Evolutionary conservation across 768 basidiomycete genomes (phyloP), one percentile per base, ranked within the genome.

Genomic region (Dacryopinax primogenitus): DNA sequence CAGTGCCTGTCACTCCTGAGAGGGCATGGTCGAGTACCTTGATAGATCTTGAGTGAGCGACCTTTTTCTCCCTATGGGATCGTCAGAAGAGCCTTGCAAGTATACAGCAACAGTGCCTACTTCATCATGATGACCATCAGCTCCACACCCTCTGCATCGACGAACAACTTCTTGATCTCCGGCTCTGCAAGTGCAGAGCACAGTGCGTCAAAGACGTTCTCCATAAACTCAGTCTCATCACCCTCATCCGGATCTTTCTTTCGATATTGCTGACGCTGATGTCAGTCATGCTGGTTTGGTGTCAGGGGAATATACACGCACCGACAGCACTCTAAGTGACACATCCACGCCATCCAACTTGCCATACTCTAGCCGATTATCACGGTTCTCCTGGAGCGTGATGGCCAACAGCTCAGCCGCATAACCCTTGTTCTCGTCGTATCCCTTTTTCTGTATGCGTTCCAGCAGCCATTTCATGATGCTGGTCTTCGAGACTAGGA

Each of bases 51-150:
- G 87, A 87, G 65, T 84, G 84, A 0, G 91, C 84, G 68, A 92
- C 82, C 66, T 83, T 80, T 72, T 92, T 95, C 68, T 91, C 88
- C 75, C 92, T 93, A 71, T 33, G 26, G 26, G 4, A 30, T 4
- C 30, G 51, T 58, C 51, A 58, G 51, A 58, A 16, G 34, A n/a
- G n/a, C 41, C n/a, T 13, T 7, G 12, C 51, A 13, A 58, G 51
- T 41, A 13, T 9, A 28, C 23, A 51, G 35, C 9, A 33, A 28
- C 11, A 64, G 37, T 32, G 77, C 84, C 47, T 69, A 94, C 92
- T 88, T 95, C 88, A 97, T 93, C 83, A 96, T 88, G 68, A 98
- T 79, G n/a, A 96, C 82, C 93, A 98, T 97, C 34, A 99, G 81
- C 70, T 99, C 96, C 15, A 92, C 84, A 1, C 96, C 96, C 74